Conservation (phyloP, 257 asterid genomes). For the Primulina eburnea region DNA sequence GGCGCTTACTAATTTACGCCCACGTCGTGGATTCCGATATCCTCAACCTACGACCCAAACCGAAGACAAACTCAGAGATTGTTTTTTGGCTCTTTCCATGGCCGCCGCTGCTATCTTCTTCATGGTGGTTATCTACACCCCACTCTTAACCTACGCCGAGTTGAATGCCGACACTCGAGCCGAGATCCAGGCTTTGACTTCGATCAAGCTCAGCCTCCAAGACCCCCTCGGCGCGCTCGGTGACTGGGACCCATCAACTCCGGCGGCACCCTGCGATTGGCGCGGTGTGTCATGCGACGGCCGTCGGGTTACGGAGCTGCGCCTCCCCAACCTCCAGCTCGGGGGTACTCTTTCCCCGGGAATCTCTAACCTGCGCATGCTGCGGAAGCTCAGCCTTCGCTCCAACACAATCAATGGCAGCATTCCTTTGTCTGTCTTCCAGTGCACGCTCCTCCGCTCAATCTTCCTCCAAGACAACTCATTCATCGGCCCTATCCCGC, state of each 20-base stretch:
- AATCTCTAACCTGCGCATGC: constrained; percentile 50
- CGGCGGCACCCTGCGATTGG: constrained; percentile 77
- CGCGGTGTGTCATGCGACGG: constrained; percentile 50
- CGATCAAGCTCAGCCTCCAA: constrained; percentile 41
- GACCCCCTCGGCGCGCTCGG: constrained; percentile 56
- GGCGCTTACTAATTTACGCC: constrained; percentile 16
- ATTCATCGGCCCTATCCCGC: constrained; percentile 44
- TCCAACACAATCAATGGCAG: constrained; percentile 53
- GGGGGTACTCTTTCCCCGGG: constrained; percentile 46
- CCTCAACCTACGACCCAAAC: background rate
- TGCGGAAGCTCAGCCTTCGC: constrained; percentile 59
- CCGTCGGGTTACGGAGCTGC: constrained; percentile 48
- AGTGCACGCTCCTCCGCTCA: constrained; percentile 48
- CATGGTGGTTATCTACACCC: constrained; percentile 20
- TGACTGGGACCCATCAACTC: constrained; percentile 52
- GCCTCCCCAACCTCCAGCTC: constrained; percentile 54
- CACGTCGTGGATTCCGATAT: background rate
- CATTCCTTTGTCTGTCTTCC: constrained; percentile 47
- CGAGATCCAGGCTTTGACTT: constrained; percentile 51
- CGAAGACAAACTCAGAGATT: too few relatives aligned
- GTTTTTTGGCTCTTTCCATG: background rate
- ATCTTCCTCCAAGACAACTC: constrained; percentile 48
- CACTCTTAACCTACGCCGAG: constrained; percentile 23
- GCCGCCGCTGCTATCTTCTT: constrained; percentile 28
- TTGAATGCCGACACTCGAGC: constrained; percentile 27